These are phyloP conservation scores for Penicillium carneum DNA, from an alignment of 2,329 filamentous ascomycete genomes.

Conservation along the genomic window DNA sequence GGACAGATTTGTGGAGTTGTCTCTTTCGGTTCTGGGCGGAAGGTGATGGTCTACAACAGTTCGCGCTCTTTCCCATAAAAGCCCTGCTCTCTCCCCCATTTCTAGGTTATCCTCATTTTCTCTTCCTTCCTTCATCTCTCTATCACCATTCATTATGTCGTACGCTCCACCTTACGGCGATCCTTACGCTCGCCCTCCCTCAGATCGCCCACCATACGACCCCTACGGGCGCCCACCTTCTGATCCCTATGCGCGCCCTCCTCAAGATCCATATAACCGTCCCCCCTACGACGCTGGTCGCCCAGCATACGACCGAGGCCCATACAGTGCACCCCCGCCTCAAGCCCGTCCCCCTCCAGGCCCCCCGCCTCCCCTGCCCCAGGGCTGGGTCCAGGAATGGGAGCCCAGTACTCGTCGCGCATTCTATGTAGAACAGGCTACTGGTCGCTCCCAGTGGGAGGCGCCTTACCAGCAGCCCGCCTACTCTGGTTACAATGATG, in stretches of 20 bases:
- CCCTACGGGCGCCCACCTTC: slow-evolving; percentile 21
- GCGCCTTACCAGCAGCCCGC: slow-evolving; percentile 52
- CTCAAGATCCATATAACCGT: slow-evolving; percentile 21
- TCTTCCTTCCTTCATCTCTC: slow-evolving; percentile 2
- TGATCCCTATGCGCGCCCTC: slow-evolving; percentile 25
- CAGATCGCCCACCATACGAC: slow-evolving; percentile 25
- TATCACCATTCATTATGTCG: slow-evolving; percentile 26
- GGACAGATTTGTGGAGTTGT: slow-evolving; percentile 14
- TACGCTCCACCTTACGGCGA: slow-evolving; percentile 31
- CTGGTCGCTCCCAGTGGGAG: slow-evolving; percentile 71
- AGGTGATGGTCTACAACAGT: slow-evolving; percentile 18
- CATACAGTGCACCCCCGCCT: slow-evolving; percentile 38
- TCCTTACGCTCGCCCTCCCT: slow-evolving; percentile 36
- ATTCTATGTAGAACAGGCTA: slow-evolving; percentile 69
- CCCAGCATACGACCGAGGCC: slow-evolving; percentile 40
- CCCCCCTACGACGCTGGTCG: slow-evolving; percentile 38
- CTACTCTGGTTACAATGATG: slow-evolving; percentile 34
- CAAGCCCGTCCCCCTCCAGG: slow-evolving; percentile 43
- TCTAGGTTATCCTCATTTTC: not conserved
- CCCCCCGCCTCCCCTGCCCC: slow-evolving; percentile 61
- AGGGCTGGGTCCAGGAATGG: slow-evolving; percentile 70
- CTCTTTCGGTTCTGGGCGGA: slow-evolving; percentile 26
- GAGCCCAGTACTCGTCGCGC: slow-evolving; percentile 68
- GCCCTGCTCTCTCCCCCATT: not conserved
- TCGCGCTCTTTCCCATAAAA: slow-evolving; percentile 25